A percentile compares a stretch with the other conserved stretches of the same genome.
Conservation (phyloP, 352 stramenopile genomes). For the Sclerospora graminicola region DNA sequence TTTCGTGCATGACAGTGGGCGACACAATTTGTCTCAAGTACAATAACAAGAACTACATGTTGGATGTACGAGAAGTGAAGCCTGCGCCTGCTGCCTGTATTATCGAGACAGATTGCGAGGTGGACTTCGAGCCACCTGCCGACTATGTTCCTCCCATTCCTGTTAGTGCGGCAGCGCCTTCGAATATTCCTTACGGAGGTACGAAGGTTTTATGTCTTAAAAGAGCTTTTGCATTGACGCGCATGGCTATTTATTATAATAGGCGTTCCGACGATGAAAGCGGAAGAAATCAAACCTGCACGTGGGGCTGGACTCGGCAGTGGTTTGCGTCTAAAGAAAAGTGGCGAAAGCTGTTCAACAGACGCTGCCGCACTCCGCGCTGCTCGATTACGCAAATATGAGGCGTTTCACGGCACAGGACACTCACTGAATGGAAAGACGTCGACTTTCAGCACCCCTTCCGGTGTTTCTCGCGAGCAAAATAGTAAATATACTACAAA, state of each 20-base stretch:
- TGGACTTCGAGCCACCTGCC: constrained; percentile 96
- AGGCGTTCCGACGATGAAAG: constrained; percentile 65
- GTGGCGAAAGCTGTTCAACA: constrained; percentile 35
- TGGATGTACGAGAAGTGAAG: constrained; percentile 96
- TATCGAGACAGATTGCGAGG: constrained; percentile 99
- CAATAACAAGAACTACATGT: constrained; percentile 98
- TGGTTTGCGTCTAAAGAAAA: constrained; percentile 69
- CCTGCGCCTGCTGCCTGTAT: constrained; percentile 95
- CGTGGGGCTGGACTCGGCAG: constrained; percentile 26
- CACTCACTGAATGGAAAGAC: constrained; percentile 54
- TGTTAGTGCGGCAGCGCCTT: constrained; percentile 16
- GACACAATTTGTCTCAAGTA: constrained; percentile 98
- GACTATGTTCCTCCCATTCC: constrained; percentile 62
- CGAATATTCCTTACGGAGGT: constrained; percentile 56
- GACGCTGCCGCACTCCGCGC: constrained; percentile 57
- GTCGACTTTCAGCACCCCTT: constrained; percentile 18
- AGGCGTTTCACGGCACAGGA: constrained; percentile 76
- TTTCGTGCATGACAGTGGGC: constrained; percentile 97
- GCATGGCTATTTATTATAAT: background rate
- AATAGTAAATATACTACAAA: constrained; percentile 16
- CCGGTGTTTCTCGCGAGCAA: constrained; percentile 14
- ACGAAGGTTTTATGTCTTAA: background rate
- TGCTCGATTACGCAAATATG: constrained; percentile 66
- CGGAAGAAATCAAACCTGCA: constrained; percentile 27
- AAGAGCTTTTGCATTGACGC: background rate